These are phyloP conservation scores for Fragaria nilgerrensis DNA, from an alignment of 306 rosid genomes.

Conservation along the genomic window DNA sequence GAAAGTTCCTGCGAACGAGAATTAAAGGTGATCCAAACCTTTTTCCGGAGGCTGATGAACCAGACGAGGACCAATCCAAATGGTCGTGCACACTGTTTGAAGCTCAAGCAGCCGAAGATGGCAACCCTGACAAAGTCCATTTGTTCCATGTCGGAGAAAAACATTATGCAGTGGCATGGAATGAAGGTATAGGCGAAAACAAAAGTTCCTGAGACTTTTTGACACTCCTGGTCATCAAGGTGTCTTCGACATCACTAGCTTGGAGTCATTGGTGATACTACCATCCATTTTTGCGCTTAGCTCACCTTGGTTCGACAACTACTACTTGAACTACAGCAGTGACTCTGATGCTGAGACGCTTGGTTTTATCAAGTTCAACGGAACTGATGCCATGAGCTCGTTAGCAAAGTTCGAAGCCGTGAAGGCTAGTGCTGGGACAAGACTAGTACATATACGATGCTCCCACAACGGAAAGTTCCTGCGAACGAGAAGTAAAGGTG, in stretches of 20 bases:
- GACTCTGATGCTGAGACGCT: background rate
- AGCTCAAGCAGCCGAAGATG: background rate
- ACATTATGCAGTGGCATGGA: background rate
- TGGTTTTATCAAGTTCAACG: background rate
- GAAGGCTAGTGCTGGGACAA: background rate
- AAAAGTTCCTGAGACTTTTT: too few relatives aligned
- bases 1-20: background rate
- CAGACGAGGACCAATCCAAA: background rate
- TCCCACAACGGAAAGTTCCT: background rate
- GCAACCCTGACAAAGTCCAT: background rate
- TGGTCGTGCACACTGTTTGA: slow-evolving; percentile 8
- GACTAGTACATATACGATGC: background rate
- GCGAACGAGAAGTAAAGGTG: background rate
- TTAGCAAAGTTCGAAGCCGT: background rate
- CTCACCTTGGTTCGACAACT: background rate
- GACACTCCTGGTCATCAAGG: too few relatives aligned
- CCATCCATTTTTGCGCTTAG: background rate
- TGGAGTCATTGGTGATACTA: background rate
- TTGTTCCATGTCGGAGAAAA: background rate
- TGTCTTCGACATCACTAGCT: background rate
- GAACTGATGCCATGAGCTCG: background rate
- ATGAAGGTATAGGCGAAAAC: background rate
- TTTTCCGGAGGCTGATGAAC: background rate
- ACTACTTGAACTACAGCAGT: background rate
- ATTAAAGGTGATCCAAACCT: background rate